Conservation (phyloP, 129 eudicot genomes). For the Helichrysum umbraculigerum region DNA sequence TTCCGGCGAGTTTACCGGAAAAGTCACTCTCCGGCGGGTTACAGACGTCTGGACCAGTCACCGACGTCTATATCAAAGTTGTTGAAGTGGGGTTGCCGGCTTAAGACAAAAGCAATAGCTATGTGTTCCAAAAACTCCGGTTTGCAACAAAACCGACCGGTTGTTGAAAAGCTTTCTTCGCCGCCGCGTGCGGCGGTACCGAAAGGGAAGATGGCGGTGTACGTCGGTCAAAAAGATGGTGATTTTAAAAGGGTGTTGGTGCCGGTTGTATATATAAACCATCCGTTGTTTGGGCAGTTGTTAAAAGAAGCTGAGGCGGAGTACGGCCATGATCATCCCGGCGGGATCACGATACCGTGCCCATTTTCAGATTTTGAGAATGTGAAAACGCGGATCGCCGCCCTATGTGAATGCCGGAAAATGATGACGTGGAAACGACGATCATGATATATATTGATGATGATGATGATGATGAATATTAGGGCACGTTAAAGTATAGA, state of each 20-base stretch:
- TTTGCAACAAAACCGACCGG: constrained; percentile 30
- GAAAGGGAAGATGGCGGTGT: constrained; percentile 87
- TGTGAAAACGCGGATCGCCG: constrained; percentile 60
- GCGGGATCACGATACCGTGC: constrained; percentile 89
- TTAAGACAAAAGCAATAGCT: constrained; percentile 57
- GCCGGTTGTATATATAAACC: constrained; percentile 84
- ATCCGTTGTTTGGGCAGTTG: constrained; percentile 77
- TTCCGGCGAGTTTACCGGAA: constrained; percentile 34
- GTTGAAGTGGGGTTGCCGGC: constrained; percentile 43
- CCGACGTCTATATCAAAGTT: constrained; percentile 32
- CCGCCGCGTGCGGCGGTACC: constrained; percentile 56
- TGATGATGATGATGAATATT: constrained; percentile 30
- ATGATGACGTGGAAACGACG: constrained; percentile 46
- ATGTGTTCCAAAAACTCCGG: constrained; percentile 32
- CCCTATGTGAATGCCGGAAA: constrained; percentile 61
- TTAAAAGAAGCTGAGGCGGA: constrained; percentile 80
- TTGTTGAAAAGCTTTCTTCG: constrained; percentile 23
- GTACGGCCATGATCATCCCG: constrained; percentile 79
- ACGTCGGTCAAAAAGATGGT: constrained; percentile 76
- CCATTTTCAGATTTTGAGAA: constrained; percentile 82
- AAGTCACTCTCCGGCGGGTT: constrained; percentile 6
- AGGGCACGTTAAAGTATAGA: background rate
- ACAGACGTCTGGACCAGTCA: constrained; percentile 25
- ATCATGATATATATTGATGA: constrained; percentile 33
- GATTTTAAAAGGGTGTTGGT: constrained; percentile 69